Evolutionary conservation across 2,329 filamentous ascomycete species (phyloP), one percentile per base, ranked within the genome.

Genomic region (Exophiala calicioides): DNA sequence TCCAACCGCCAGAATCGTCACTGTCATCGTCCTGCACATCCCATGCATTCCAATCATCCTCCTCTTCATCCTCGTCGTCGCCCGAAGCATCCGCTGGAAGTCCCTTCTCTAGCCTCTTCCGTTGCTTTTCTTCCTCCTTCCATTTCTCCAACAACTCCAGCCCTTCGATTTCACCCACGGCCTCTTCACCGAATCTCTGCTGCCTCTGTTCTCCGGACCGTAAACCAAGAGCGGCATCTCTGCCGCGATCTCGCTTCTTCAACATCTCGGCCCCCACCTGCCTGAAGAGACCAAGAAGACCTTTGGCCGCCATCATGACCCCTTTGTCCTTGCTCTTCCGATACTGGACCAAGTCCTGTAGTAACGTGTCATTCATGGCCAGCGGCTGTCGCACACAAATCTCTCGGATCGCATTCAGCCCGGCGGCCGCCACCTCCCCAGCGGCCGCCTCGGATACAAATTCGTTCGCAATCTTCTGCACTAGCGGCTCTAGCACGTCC

Each of bases 281-380:
- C 58, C 93, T 79, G 73, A 95, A 98, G 4, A 98, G 76, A 18
- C 88, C 89, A 31, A 98, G 75, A 5, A 98, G 74, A 55, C 93
- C 91, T 66, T 93, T 91, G 10, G 91, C 90, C 5, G 93, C 93
- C 93, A 98, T 97, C 80, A 95, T 90, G n/a, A 93, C 88, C 50
- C 91, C 90, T 74, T 97, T 98, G 64, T 98, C 93, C 65, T 98
- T 98, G 64, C 88, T 95, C 75, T 94, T 95, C 51, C 88, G 82
- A 70, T 98, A 97, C 74, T 93, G 86, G 7, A 97, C 90, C 41
- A 98, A 72, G 74, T 98, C 93, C 66, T 98, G 91, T 21, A 98
- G 72, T n/a, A 98, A 72, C 0, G 90, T 95, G 56, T 97, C 90
- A 40, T 83, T 90, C 87, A 98, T 97, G 4, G 90, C 90, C n/a